These are phyloP conservation scores for Cladophialophora exuberans DNA, from an alignment of 2,329 filamentous ascomycete species.

Conservation along the genomic window DNA sequence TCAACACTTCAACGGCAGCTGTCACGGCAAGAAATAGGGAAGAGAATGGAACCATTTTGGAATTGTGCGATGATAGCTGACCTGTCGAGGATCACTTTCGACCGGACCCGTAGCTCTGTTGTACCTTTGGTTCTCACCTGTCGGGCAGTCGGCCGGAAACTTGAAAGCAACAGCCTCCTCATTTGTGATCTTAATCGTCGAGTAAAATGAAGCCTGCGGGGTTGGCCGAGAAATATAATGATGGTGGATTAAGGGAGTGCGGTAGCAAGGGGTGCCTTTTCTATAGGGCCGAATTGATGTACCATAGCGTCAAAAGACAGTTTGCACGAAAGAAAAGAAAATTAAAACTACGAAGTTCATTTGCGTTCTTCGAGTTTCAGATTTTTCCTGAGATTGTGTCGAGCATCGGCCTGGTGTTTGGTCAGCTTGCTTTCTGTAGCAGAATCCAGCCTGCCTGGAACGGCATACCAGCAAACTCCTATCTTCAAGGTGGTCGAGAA, in stretches of 20 bases:
- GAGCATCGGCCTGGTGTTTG: neutral
- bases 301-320: neutral
- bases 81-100: neutral
- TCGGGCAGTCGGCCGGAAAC: neutral
- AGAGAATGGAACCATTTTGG: slow-evolving; percentile 36
- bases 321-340: neutral
- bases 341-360: neutral
- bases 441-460: too few relatives aligned
- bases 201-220: neutral
- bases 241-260: neutral
- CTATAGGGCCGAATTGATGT: neutral
- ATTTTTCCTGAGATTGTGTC: neutral
- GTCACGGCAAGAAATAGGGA: slow-evolving; percentile 34
- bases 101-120: neutral
- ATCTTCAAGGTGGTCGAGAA: neutral
- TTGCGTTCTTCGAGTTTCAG: neutral
- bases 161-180: neutral
- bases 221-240: neutral
- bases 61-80: neutral
- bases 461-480: too few relatives aligned
- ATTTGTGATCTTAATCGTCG: neutral
- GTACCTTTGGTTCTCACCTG: neutral
- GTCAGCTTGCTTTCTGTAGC: too few relatives aligned
- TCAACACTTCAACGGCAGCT: slow-evolving; percentile 31
- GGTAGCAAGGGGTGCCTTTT: neutral